Conservation (phyloP, 129 eudicot genomes). For the Apium graveolens region DNA sequence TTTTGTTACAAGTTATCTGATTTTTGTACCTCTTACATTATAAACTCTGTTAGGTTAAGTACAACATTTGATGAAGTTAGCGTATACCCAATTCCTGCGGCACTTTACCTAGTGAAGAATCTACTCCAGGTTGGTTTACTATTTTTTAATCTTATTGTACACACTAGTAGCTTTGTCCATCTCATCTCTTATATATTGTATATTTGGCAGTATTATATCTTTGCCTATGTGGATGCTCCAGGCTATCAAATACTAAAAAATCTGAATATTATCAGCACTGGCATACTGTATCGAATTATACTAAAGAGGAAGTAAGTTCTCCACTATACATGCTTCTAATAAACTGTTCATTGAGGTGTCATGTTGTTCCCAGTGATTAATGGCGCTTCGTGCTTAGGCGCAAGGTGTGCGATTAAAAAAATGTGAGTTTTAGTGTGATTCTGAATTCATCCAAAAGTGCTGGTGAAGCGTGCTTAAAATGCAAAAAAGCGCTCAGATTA, state of each 20-base stretch:
- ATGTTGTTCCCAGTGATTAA: not conserved
- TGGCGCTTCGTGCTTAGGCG: too few relatives aligned
- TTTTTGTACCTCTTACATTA: conserved; percentile 3
- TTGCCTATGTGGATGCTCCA: conserved; percentile 99
- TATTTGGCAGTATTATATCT: conserved; percentile 90
- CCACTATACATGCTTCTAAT: conserved; percentile 11
- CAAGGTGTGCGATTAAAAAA: too few relatives aligned
- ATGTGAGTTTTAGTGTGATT: too few relatives aligned
- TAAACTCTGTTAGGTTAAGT: conserved; percentile 50
- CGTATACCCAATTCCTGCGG: conserved; percentile 95
- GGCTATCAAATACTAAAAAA: conserved; percentile 98
- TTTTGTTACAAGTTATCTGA: not conserved
- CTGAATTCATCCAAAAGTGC: too few relatives aligned
- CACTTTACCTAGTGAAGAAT: conserved; percentile 93
- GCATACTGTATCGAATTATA: conserved; percentile 78
- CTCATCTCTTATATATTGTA: conserved; percentile 21
- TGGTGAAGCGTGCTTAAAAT: too few relatives aligned
- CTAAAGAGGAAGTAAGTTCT: conserved; percentile 72
- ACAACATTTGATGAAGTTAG: conserved; percentile 89
- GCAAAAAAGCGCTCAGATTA: too few relatives aligned
- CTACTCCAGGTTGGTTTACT: conserved; percentile 63
- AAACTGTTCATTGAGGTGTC: not conserved
- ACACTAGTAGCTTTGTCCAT: conserved; percentile 7
- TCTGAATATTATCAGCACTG: conserved; percentile 91
- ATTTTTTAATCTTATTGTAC: conserved; percentile 9